Percentiles rank a stretch among this genome's conserved stretches.
phyloP scores from a whole-genome alignment of 495 filamentous ascomycete genomes.

The Xylaria intraflava region DNA sequence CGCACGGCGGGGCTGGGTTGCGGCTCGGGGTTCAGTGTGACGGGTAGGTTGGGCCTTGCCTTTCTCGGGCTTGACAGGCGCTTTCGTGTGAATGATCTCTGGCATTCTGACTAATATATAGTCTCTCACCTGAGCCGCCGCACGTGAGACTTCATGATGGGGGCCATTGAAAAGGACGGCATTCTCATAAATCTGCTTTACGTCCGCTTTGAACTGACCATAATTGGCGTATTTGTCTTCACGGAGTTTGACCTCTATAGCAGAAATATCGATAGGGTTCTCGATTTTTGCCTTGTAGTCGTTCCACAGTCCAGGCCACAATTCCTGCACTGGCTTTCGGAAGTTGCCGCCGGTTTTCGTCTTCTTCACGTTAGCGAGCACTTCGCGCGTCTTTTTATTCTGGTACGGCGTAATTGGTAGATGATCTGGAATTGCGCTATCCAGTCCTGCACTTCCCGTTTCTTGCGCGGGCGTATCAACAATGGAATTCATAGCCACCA shows the following conservation, averaged over 20 bases:
- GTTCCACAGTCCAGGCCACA: constrained; percentile 44
- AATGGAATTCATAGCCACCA: constrained; percentile 14
- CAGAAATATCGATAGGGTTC: constrained; percentile 73
- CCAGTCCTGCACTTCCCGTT: constrained; percentile 16
- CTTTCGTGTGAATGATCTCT: constrained; percentile 38
- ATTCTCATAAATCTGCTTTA: constrained; percentile 70
- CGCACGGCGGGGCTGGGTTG: constrained; percentile 41
- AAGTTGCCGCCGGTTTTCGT: constrained; percentile 70
- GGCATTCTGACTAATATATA: constrained; percentile 56
- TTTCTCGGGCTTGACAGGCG: constrained; percentile 49
- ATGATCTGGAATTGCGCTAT: constrained; percentile 20
- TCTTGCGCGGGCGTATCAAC: background rate
- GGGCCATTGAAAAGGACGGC: constrained; percentile 73
- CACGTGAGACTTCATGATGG: constrained; percentile 59
- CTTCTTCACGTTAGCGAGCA: constrained; percentile 70
- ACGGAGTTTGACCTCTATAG: constrained; percentile 74
- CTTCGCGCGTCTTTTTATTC: constrained; percentile 38
- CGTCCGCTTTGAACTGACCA: constrained; percentile 62
- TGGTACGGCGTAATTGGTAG: constrained; percentile 41
- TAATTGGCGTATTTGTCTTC: constrained; percentile 58
- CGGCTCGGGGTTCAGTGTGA: constrained; percentile 35
- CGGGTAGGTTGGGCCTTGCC: constrained; percentile 45
- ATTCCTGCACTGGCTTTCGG: constrained; percentile 56
- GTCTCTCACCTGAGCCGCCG: constrained; percentile 55
- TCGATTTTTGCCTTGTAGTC: constrained; percentile 69